Percentiles rank a stretch among this genome's conserved stretches.
These are phyloP conservation scores for Arabidopsis arenosa DNA, from an alignment of 345 rosid species.

Conservation along the genomic window DNA sequence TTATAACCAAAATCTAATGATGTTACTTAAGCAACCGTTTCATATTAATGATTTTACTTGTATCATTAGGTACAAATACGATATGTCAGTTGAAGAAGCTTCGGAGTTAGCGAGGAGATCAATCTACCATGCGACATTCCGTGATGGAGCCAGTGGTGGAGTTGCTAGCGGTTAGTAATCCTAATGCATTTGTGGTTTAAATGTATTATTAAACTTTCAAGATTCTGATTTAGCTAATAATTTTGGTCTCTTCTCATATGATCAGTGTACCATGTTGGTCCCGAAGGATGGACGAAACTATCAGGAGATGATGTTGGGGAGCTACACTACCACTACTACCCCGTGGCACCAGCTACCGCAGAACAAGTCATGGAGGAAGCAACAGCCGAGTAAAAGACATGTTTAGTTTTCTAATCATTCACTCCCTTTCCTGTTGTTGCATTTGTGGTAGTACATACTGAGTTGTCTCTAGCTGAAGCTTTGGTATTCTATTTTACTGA, in stretches of 20 bases:
- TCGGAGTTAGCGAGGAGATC: constrained; percentile 93
- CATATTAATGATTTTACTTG: neutral
- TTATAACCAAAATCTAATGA: constrained; percentile 2
- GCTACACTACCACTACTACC: constrained; percentile 84
- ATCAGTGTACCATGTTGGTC: constrained; percentile 94
- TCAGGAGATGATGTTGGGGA: constrained; percentile 98
- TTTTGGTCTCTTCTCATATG: constrained; percentile 32
- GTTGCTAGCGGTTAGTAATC: constrained; percentile 86
- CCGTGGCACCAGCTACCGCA: constrained; percentile 60
- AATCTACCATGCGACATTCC: constrained; percentile 97
- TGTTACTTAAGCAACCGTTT: neutral
- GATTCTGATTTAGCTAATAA: constrained; percentile 10
- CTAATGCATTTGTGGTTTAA: constrained; percentile 1
- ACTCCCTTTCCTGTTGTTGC: constrained; percentile 1
- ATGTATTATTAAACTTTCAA: constrained; percentile 11
- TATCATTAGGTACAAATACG: constrained; percentile 69
- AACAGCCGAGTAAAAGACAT: constrained; percentile 19
- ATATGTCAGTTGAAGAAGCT: constrained; percentile 92
- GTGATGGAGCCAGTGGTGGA: constrained; percentile 99
- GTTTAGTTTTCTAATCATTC: neutral
- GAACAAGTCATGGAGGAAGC: constrained; percentile 97
- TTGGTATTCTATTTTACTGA: constrained; percentile 11
- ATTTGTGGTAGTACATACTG: constrained; percentile 29
- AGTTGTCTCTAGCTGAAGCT: constrained; percentile 32
- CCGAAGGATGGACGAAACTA: constrained; percentile 91